A percentile compares a stretch with the other conserved stretches of the same genome.
Conservation (phyloP, 495 filamentous ascomycete genomes). For the Darksidea phi region DNA sequence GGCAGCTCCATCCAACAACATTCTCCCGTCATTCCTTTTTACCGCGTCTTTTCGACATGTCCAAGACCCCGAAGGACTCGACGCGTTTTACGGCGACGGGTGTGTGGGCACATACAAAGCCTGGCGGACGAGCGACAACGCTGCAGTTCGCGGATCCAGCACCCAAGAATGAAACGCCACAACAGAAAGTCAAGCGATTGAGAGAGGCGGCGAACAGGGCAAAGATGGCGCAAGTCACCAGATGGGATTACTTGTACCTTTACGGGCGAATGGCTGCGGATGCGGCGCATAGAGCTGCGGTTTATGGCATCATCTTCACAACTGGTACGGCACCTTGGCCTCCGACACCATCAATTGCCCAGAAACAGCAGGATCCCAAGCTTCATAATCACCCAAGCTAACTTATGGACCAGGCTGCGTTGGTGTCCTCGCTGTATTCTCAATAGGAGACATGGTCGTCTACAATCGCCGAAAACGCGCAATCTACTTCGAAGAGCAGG, state of each 20-base stretch:
- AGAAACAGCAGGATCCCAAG: not conserved
- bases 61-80: constrained; percentile 86
- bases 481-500: constrained; percentile 40
- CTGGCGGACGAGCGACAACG: constrained; percentile 34
- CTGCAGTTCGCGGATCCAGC: constrained; percentile 39
- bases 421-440: constrained; percentile 72
- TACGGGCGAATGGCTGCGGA: constrained; percentile 73
- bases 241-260: constrained; percentile 56
- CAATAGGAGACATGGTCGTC: constrained; percentile 79
- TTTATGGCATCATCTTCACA: constrained; percentile 70
- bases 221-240: constrained; percentile 61
- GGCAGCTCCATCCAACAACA: not conserved
- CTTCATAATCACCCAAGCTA: not conserved
- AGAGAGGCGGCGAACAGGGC: constrained; percentile 74
- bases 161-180: constrained; percentile 68
- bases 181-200: constrained; percentile 83
- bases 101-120: constrained; percentile 78
- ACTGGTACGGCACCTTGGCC: constrained; percentile 59
- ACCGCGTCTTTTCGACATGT: constrained; percentile 49
- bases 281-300: constrained; percentile 74
- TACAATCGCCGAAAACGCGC: constrained; percentile 70
- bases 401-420: constrained; percentile 44
- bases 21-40: constrained; percentile 2
- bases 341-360: not conserved
- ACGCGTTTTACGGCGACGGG: constrained; percentile 93